Conservation (phyloP, 306 rosid genomes). For the Canavalia ensiformis region DNA sequence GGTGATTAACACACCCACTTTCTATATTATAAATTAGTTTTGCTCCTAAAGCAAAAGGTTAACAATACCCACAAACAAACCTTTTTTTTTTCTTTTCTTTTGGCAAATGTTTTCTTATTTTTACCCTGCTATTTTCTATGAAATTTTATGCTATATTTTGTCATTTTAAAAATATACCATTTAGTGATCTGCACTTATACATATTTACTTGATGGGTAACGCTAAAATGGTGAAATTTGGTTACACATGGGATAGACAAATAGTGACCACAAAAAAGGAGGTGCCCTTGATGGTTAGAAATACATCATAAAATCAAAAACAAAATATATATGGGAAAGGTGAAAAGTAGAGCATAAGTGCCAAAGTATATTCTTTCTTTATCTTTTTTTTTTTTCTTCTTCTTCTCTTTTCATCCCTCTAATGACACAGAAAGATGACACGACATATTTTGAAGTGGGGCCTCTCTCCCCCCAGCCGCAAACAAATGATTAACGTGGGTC, state of each 20-base stretch:
- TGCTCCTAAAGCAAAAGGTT: background rate
- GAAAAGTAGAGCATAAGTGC: conserved; percentile 42
- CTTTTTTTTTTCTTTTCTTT: background rate
- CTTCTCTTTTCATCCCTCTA: background rate
- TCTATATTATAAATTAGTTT: conserved; percentile 32
- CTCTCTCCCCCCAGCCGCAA: background rate
- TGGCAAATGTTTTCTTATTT: background rate
- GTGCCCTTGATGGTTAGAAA: conserved; percentile 25
- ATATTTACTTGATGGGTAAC: background rate
- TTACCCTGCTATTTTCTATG: background rate
- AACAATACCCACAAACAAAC: background rate
- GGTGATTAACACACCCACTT: conserved; percentile 45
- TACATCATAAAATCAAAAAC: background rate
- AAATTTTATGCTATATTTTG: background rate
- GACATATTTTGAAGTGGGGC: conserved; percentile 18
- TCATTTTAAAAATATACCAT: background rate
- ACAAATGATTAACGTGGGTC: conserved; percentile 37
- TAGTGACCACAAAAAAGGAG: conserved; percentile 14
- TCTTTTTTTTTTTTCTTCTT: background rate
- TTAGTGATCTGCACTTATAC: background rate
- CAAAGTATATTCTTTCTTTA: conserved; percentile 49
- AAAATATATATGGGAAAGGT: background rate
- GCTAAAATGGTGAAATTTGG: background rate
- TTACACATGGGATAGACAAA: background rate
- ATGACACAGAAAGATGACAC: background rate